Evolutionary conservation across 495 filamentous ascomycete species (phyloP).

Genomic region (Neurospora sp.): DNA sequence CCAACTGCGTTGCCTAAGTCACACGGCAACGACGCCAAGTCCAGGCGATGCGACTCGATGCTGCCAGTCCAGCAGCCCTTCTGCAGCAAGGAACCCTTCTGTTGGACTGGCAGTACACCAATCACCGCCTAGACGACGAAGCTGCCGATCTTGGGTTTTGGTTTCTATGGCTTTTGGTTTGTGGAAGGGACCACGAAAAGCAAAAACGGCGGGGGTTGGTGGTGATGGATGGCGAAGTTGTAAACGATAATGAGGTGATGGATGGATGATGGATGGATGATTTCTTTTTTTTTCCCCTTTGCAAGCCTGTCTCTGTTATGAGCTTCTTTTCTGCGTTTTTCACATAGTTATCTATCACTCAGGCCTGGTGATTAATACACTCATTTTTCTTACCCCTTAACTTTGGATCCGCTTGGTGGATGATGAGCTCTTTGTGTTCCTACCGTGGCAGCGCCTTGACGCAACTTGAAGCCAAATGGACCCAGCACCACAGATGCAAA

Average conservation of each 20-base stretch:
- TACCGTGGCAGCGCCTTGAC: too few species aligned
- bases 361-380: background rate
- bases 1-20: background rate
- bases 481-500: background rate
- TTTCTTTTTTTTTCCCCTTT: background rate
- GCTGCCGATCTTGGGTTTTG: background rate
- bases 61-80: background rate
- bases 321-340: background rate
- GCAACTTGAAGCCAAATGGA: too few species aligned
- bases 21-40: background rate
- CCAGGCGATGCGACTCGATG: background rate
- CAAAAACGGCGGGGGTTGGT: background rate
- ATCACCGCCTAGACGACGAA: too few species aligned
- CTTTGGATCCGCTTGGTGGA: too few species aligned
- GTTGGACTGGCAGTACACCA: background rate
- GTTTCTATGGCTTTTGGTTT: background rate
- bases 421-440: too few species aligned
- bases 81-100: background rate
- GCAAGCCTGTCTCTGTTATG: background rate
- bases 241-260: background rate
- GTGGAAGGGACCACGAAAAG: background rate
- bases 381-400: background rate
- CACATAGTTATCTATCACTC: background rate
- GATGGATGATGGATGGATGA: background rate
- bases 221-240: background rate